Evolutionary conservation across 495 filamentous ascomycete genomes (phyloP).

Genomic region (Talaromyces nanjingensis): DNA sequence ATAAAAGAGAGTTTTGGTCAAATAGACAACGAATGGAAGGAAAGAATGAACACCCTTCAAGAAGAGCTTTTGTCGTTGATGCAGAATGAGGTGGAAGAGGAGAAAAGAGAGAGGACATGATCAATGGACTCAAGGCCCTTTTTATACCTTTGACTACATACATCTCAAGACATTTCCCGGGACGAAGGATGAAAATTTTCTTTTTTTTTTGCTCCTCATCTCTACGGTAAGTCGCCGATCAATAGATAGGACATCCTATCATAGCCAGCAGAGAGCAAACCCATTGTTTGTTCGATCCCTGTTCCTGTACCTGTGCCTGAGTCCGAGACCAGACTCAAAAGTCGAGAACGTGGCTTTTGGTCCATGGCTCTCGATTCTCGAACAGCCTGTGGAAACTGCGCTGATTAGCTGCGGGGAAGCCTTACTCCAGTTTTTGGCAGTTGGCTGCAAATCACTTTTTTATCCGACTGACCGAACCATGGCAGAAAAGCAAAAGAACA

Average conservation of each 20-base stretch:
- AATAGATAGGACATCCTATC: background rate
- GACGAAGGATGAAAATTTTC: background rate
- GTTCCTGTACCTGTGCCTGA: constrained; percentile 8
- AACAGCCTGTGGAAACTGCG: constrained; percentile 1
- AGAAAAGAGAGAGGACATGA: background rate
- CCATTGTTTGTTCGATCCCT: background rate
- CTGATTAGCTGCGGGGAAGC: constrained; percentile 6
- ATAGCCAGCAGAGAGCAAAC: background rate
- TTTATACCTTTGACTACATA: background rate
- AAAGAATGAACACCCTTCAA: constrained; percentile 9
- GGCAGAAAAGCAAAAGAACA: background rate
- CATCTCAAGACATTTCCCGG: background rate
- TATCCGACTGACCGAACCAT: background rate
- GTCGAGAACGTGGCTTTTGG: background rate
- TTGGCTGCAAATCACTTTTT: background rate
- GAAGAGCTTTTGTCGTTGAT: constrained; percentile 4
- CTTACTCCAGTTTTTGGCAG: background rate
- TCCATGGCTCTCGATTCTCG: constrained; percentile 3
- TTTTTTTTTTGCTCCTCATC: background rate
- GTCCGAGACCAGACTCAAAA: background rate
- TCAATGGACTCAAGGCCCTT: background rate
- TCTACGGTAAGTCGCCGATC: background rate
- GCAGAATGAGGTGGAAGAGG: background rate
- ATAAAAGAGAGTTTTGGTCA: background rate
- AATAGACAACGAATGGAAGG: background rate